Evolutionary conservation across 1,284 basidiomycete species (phyloP), one percentile per base, ranked within the genome.

Genomic region (Singerocomus inundabilis): DNA sequence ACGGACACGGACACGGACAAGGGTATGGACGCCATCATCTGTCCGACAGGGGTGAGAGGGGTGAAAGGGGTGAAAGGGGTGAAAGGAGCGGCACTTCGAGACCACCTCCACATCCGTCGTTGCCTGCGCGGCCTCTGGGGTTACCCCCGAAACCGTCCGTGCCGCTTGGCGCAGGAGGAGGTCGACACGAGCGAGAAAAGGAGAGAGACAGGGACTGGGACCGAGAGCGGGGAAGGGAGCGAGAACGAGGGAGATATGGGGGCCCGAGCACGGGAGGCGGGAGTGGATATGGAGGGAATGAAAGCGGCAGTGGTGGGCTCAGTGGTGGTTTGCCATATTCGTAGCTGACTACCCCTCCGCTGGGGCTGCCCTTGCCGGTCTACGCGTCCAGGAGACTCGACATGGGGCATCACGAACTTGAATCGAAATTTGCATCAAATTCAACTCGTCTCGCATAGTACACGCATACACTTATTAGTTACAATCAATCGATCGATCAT

Each of bases 271-370:
- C 32, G 8, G 60, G 41, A 16, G 47, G 35, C 5, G 52, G 39
- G 18, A 41, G 49, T n/a, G 48, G 16, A 3, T 43, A 25, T 1
- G 57, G 55, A 15, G 56, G 37, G 15, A 53, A 31, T n/a, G 59
- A 41, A n/a, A 32, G 34, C 4, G 49, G 52, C 5, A 41, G 29
- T 24, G 54, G 51, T 15, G 61, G 59, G 28, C 54, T 62, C 44
- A 59, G 48, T 31, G 61, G 51, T 7, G 60, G 57, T 12, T 49
- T 62, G 16, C 60, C 60, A 5, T 62, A 62, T 26, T 62, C 63
- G 39, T 62, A 59, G 32, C 7, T 12, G 18, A 26, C 33, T 33
- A 9, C 36, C 32, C 13, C 12, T 26, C 13, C 18, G 11, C 34
- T 16, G 21, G 12, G 39, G 12, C 37, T 34, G 33, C 32, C 15